A percentile compares a stretch with the other conserved stretches of the same genome.
Evolutionary conservation across 345 rosid species (phyloP).

Genomic region (Cardiospermum halicacabum): DNA sequence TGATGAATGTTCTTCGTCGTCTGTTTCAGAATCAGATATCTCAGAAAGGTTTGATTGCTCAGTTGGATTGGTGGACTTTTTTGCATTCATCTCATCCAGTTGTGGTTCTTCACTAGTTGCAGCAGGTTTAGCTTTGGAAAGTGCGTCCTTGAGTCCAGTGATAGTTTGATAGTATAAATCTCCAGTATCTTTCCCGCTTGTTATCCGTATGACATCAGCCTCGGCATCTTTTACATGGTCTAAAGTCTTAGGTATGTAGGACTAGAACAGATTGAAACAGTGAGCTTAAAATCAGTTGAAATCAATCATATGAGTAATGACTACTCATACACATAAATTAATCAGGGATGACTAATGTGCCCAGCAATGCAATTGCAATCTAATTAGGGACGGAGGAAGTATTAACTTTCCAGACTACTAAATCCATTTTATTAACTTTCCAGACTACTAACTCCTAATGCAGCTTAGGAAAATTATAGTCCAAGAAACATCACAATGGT

Average conservation of each 20-base stretch:
- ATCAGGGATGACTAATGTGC: too few relatives aligned
- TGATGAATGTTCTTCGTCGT: conserved; percentile 31
- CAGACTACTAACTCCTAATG: too few relatives aligned
- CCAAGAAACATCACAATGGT: too few relatives aligned
- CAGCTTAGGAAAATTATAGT: too few relatives aligned
- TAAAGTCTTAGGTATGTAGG: conserved; percentile 82
- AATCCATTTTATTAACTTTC: too few relatives aligned
- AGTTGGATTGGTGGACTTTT: conserved; percentile 11
- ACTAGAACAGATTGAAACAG: conserved; percentile 28
- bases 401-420: too few relatives aligned
- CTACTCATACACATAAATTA: not conserved
- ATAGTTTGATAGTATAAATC: conserved; percentile 78
- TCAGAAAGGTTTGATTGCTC: conserved; percentile 11
- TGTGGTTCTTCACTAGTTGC: conserved; percentile 11
- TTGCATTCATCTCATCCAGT: conserved; percentile 19
- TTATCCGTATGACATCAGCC: conserved; percentile 65
- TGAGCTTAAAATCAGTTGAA: not conserved
- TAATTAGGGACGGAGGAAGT: too few relatives aligned
- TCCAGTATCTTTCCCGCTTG: conserved; percentile 68
- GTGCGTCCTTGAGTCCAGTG: conserved; percentile 77
- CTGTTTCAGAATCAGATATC: conserved; percentile 23
- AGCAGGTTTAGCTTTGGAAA: conserved; percentile 30
- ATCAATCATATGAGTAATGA: not conserved
- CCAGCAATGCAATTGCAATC: too few relatives aligned
- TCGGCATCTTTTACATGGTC: conserved; percentile 72